Evolutionary conservation across 129 eudicot species (phyloP).

Genomic region (Rutidosis leptorrhynchoides): DNA sequence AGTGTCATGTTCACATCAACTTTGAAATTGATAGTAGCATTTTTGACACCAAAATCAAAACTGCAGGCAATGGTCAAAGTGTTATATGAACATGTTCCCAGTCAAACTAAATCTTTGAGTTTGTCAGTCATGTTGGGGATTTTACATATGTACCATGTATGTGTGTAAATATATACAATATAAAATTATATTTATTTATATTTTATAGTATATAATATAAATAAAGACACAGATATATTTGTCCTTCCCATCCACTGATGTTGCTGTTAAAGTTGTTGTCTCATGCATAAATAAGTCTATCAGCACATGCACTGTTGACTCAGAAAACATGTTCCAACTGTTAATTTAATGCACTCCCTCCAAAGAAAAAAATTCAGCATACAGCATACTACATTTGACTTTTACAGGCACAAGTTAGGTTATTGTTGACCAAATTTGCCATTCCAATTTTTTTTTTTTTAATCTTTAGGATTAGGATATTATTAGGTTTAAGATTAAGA

Average conservation of each 20-base stretch:
- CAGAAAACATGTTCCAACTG: constrained; percentile 53
- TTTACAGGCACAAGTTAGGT: constrained; percentile 50
- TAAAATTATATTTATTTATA: neutral
- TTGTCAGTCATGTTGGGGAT: constrained; percentile 34
- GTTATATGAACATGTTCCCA: constrained; percentile 13
- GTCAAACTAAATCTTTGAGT: constrained; percentile 37
- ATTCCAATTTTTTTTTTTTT: constrained; percentile 6
- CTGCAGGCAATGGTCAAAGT: constrained; percentile 20
- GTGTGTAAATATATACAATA: neutral
- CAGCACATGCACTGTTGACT: constrained; percentile 90
- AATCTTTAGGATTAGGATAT: constrained; percentile 29
- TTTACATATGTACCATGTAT: neutral
- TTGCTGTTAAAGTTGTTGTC: constrained; percentile 42
- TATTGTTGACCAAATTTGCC: constrained; percentile 55
- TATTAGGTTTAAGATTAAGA: constrained; percentile 20
- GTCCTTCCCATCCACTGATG: constrained; percentile 36
- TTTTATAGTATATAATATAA: neutral
- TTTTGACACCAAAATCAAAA: constrained; percentile 23
- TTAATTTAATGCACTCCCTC: constrained; percentile 43
- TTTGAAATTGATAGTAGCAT: neutral
- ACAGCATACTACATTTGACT: constrained; percentile 60
- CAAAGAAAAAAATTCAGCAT: constrained; percentile 33
- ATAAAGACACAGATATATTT: neutral
- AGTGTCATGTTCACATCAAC: neutral
- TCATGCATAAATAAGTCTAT: constrained; percentile 26